Conservation (phyloP, 192 early-diverging fungal genomes). For the Coemansia sp. region DNA sequence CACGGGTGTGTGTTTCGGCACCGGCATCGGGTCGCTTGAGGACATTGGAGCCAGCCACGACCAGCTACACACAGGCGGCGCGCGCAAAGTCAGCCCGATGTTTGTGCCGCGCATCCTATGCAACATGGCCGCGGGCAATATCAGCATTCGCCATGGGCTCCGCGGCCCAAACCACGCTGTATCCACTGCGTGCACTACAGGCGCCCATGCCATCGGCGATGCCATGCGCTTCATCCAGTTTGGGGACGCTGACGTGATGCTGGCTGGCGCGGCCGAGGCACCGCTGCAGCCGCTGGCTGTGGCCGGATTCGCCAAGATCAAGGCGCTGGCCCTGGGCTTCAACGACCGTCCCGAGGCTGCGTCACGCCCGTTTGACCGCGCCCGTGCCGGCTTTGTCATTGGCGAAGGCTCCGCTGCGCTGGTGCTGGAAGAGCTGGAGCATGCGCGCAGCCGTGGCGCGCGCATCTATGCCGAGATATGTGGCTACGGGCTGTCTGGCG, state of each 20-base stretch:
- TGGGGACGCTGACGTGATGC: slow-evolving; percentile 94
- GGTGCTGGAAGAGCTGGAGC: slow-evolving; percentile 87
- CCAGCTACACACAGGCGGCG: slow-evolving; percentile 56
- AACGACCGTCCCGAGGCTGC: slow-evolving; percentile 78
- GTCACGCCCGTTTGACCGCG: slow-evolving; percentile 87
- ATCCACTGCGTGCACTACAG: slow-evolving; percentile 94
- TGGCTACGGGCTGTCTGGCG: slow-evolving; percentile 90
- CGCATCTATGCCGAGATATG: slow-evolving; percentile 84
- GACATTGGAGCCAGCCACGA: slow-evolving; percentile 66
- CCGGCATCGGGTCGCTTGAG: slow-evolving; percentile 89
- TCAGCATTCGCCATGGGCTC: slow-evolving; percentile 82
- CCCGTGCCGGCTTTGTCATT: slow-evolving; percentile 91
- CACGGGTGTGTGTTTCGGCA: slow-evolving; percentile 89
- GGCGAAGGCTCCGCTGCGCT: slow-evolving; percentile 89
- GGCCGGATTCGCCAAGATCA: slow-evolving; percentile 82
- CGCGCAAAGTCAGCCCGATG: slow-evolving; percentile 79
- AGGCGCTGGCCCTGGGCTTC: slow-evolving; percentile 75
- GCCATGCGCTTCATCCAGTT: slow-evolving; percentile 89
- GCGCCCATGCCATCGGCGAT: slow-evolving; percentile 93
- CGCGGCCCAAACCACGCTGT: slow-evolving; percentile 91
- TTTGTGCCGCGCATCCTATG: slow-evolving; percentile 88
- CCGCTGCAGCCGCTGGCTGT: slow-evolving; percentile 80
- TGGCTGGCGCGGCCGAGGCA: slow-evolving; percentile 89
- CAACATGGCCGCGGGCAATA: slow-evolving; percentile 94
- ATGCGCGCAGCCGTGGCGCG: slow-evolving; percentile 82